phyloP scores from a whole-genome alignment of 106 monocot species.

The Alisma plantagoaquatica region DNA sequence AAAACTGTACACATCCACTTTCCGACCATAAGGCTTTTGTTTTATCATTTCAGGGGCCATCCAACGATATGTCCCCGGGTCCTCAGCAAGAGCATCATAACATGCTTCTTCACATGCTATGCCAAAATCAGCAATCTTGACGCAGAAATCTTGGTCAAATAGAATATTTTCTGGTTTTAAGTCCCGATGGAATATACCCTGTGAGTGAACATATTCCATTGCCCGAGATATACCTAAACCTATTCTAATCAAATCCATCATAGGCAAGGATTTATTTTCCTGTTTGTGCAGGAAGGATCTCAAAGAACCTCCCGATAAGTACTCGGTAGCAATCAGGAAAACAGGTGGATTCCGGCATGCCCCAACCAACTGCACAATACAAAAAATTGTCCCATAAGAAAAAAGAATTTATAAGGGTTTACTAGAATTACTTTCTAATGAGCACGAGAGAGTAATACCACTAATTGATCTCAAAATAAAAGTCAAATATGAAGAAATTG shows the following conservation, averaged over 20 bases:
- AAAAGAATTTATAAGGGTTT: too few relatives aligned
- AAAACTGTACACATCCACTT: conserved; percentile 87
- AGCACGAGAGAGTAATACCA: too few relatives aligned
- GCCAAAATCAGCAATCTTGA: conserved; percentile 79
- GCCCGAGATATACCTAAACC: conserved; percentile 54
- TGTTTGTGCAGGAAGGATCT: conserved; percentile 61
- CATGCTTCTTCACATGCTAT: conserved; percentile 63
- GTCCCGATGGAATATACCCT: conserved; percentile 74
- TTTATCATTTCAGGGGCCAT: conserved; percentile 93
- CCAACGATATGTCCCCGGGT: conserved; percentile 72
- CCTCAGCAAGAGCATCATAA: conserved; percentile 42
- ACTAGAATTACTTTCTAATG: too few relatives aligned
- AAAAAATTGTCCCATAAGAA: too few relatives aligned
- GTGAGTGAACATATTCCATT: conserved; percentile 81
- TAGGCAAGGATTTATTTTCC: conserved; percentile 42
- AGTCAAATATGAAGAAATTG: too few relatives aligned
- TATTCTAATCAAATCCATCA: conserved; percentile 34
- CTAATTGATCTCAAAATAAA: too few relatives aligned
- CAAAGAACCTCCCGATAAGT: conserved; percentile 66
- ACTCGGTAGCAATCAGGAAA: conserved; percentile 69
- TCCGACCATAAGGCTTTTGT: conserved; percentile 43
- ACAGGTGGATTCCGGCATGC: conserved; percentile 42
- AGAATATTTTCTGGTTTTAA: conserved; percentile 80
- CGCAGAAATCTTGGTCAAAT: conserved; percentile 34
- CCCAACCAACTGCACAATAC: conserved; percentile 49